Evolutionary conservation across 371 early-diverging fungal genomes (phyloP).

Genomic region (Sporodiniella umbellata): DNA sequence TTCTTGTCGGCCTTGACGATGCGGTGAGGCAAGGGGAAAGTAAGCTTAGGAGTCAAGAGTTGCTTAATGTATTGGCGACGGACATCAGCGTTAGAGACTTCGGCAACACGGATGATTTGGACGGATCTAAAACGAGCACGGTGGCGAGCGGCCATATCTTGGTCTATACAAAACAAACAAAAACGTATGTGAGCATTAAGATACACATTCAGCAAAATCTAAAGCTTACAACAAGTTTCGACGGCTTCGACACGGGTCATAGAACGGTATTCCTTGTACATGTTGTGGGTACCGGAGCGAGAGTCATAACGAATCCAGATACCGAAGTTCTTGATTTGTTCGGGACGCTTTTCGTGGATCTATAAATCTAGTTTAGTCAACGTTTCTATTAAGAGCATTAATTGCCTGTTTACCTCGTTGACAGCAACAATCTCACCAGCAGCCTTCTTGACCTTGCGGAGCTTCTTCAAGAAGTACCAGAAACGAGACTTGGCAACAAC

Average conservation of each 20-base stretch:
- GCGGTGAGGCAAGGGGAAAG: conserved; percentile 96
- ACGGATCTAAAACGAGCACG: conserved; percentile 93
- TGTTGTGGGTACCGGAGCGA: conserved; percentile 98
- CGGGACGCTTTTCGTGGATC: conserved; percentile 91
- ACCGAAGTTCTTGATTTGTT: conserved; percentile 95
- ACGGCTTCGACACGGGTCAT: conserved; percentile 91
- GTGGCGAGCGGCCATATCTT: conserved; percentile 96
- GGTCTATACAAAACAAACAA: conserved; percentile 52
- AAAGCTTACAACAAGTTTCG: conserved; percentile 76
- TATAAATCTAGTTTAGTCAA: no score
- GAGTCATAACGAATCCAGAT: conserved; percentile 98
- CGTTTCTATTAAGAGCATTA: no score
- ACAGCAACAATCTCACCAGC: conserved; percentile 93
- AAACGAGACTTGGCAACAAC: conserved; percentile 97
- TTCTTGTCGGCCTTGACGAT: conserved; percentile 66
- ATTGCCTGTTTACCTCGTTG: conserved; percentile 93
- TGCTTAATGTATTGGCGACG: conserved; percentile 95
- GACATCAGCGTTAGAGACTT: conserved; percentile 81
- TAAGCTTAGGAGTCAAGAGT: conserved; percentile 76
- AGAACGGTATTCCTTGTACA: conserved; percentile 99
- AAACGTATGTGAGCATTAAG: background rate
- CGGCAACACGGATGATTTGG: conserved; percentile 92
- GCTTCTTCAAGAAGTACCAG: conserved; percentile 97
- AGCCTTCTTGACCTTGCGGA: conserved; percentile 97
- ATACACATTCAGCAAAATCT: conserved; percentile 3